A percentile compares a stretch with the other conserved stretches of the same genome.
phyloP scores from a whole-genome alignment of 2,329 filamentous ascomycete species.

The Fusarium begoniae region DNA sequence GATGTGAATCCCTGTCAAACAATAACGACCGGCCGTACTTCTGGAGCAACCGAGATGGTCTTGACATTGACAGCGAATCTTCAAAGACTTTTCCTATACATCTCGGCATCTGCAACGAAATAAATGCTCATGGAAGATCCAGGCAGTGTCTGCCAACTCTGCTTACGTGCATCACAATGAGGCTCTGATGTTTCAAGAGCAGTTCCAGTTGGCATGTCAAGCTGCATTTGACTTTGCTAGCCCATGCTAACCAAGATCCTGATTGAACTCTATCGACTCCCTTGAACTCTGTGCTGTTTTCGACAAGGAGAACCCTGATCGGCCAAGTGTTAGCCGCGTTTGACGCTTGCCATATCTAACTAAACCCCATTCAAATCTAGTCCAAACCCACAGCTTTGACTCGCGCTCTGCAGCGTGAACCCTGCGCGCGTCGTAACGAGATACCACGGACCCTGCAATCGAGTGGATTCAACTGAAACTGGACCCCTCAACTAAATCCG shows the following conservation, averaged over 20 bases:
- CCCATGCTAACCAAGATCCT: neutral
- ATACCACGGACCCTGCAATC: neutral
- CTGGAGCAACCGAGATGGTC: no score
- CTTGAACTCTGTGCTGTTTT: neutral
- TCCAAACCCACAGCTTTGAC: neutral
- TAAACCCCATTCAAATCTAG: neutral
- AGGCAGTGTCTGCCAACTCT: neutral
- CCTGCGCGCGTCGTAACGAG: neutral
- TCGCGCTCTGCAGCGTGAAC: neutral
- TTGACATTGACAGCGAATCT: neutral
- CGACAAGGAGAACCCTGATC: neutral
- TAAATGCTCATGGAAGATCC: accelerated
- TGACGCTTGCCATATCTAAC: neutral
- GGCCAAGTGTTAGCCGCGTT: neutral
- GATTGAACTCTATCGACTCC: neutral
- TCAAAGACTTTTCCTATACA: accelerated
- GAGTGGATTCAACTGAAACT: neutral
- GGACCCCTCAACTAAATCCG: neutral
- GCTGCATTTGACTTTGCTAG: neutral
- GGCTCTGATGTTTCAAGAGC: accelerated
- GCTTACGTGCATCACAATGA: neutral
- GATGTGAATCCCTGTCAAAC: neutral
- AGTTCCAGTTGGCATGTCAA: no score
- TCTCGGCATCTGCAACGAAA: neutral
- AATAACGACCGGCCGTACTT: neutral